phyloP scores from a whole-genome alignment of 306 rosid genomes.

The Gillenia trifoliata region DNA sequence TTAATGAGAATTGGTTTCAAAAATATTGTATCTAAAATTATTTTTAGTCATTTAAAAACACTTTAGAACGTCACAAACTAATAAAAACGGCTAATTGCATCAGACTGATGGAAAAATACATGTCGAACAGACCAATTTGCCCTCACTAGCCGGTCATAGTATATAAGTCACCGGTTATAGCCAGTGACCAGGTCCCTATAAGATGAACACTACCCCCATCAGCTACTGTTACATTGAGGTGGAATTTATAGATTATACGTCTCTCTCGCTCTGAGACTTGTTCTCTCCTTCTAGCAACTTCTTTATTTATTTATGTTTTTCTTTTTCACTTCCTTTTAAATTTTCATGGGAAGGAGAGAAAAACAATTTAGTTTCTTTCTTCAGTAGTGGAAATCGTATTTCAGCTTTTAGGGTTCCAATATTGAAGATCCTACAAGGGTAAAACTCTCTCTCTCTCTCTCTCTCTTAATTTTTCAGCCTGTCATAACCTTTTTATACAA shows the following conservation, averaged over 20 bases:
- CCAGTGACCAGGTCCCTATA: slow-evolving; percentile 24
- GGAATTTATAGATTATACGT: slow-evolving; percentile 24
- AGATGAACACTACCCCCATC: neutral
- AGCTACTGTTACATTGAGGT: neutral
- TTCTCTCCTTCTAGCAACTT: slow-evolving; percentile 21
- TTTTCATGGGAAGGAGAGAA: neutral
- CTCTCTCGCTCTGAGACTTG: slow-evolving; percentile 25
- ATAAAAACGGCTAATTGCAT: too few relatives aligned
- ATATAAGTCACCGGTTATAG: neutral
- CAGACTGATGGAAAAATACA: too few relatives aligned
- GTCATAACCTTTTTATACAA: too few relatives aligned
- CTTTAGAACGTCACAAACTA: too few relatives aligned
- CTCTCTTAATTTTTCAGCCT: neutral
- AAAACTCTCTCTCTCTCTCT: too few relatives aligned
- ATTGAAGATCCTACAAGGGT: neutral
- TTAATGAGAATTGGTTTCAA: too few relatives aligned
- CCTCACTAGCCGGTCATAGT: slow-evolving; percentile 2
- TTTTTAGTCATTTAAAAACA: too few relatives aligned
- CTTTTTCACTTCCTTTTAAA: neutral
- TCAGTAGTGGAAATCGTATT: neutral
- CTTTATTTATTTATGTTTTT: neutral
- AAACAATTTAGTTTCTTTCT: neutral
- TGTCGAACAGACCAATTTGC: too few relatives aligned
- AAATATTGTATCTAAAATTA: too few relatives aligned
- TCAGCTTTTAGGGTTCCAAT: neutral